These are phyloP conservation scores for Diaporthe vexans DNA, from an alignment of 2,329 filamentous ascomycete genomes.

Conservation along the genomic window DNA sequence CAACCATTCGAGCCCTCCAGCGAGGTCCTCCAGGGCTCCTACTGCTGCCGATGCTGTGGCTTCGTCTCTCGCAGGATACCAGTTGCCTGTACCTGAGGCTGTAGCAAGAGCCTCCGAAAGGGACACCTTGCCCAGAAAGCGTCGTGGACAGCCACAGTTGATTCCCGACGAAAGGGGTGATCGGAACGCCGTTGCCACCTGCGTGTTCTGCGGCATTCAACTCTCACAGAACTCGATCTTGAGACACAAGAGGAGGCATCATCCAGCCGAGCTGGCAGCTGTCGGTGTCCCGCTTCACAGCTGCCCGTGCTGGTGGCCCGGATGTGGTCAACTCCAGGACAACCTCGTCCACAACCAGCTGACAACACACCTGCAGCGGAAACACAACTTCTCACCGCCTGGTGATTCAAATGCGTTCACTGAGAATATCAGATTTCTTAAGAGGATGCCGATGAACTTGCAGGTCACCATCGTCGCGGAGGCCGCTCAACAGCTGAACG, in stretches of 20 bases:
- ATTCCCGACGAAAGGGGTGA: not conserved
- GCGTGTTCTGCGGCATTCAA: constrained; percentile 21
- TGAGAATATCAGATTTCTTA: constrained; percentile 20
- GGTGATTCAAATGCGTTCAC: constrained; percentile 22
- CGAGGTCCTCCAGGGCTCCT: not conserved
- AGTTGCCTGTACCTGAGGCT: too few relatives aligned
- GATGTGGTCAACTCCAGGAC: constrained; percentile 10
- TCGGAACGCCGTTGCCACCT: not conserved
- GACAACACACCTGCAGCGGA: constrained; percentile 25
- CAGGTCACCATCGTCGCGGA: constrained; percentile 15
- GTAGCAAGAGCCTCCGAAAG: not conserved
- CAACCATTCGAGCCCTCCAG: not conserved
- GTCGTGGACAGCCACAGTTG: not conserved
- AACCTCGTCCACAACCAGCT: constrained; percentile 14
- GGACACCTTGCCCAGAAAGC: not conserved
- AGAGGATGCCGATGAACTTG: constrained; percentile 5
- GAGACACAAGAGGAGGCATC: constrained; percentile 19
- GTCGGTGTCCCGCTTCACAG: constrained; percentile 8
- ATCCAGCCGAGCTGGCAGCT: constrained; percentile 30
- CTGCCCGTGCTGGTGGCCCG: constrained; percentile 27
- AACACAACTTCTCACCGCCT: constrained; percentile 20
- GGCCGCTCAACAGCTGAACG: constrained; percentile 24
- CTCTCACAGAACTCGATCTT: not conserved
- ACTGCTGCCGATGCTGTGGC: not conserved
- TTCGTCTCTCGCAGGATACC: not conserved